Base-by-base conservation (phyloP, 192 early-diverging fungal genomes). In the Podila epigama region DNA sequence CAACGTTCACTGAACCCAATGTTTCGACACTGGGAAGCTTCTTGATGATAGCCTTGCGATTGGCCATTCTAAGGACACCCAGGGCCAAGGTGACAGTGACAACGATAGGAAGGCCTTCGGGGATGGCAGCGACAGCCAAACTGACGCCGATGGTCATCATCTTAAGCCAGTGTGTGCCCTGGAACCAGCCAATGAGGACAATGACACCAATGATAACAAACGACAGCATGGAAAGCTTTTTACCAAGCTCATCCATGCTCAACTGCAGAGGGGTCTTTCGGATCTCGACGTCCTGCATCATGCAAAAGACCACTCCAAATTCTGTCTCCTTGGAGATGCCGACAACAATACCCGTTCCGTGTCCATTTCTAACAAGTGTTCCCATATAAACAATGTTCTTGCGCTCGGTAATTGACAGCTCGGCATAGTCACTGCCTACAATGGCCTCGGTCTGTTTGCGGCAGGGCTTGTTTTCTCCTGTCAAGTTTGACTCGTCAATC, bases 121-220 rank as follows among this genome's bases (percentile, higher is more conserved):
- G 97, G 66, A 99, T 98, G n/a, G 96, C 95, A 20, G 97, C 97
- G 0, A 99, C 97, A 1, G 96, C 96, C 59, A 99, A 86, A 87
- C 88, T 90, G 25, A 95, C 94, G 67, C 94, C 94, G 58, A 98
- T 96, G 37, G 95, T 96, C 71, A 98, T 96, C 95, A 98, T 96
- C 72, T 98, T 95, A 18, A 99, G 80, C 90, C 91, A 93, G 8
- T 86, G 79, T n/a, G 92, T 88, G 44, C 94, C 94, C 81, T 97
- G 97, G 44, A 95, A 51, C 32, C 96, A 66, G 22, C 97, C 96
- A 60, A 98, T 87, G 39, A 97, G 28, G 10, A 95, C 88, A 75
- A 95, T 96, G 8, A 93, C 72, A 12, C 83, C 85, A 79, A 99
- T 99, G 18, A 95, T 88, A 44, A 69, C 86, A 85, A 97, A 96